Evolutionary conservation across 257 asterid species (phyloP), one percentile per base, ranked within the genome.

Genomic region (Solanum rostratum): DNA sequence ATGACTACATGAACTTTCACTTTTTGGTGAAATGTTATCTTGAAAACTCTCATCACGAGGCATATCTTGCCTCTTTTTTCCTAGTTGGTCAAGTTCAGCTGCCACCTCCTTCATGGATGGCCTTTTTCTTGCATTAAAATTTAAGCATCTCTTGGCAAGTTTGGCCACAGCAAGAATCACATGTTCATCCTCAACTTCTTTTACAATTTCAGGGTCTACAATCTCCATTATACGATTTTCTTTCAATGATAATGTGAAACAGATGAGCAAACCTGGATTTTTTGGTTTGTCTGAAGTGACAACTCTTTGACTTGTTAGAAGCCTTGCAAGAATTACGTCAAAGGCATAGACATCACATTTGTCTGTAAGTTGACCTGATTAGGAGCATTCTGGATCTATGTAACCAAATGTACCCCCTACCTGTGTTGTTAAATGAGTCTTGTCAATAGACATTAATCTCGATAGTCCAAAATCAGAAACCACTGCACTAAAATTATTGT

Each of bases 321-420:
- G 83, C 52, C 88, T 91, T 1, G 90, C 90, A 30, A 90, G 88
- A 69, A 90, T 85, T 2, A 90, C 92, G 33, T 89, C 92, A 1
- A 88, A 90, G 18, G 91, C 84, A 45, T 90, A 90, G 52, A 90
- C 90, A 39, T 90, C 92, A 6, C 91, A 85, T 82, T 85, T 90
- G 53, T 90, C 91, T 15, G 84, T 88, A 1, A 90, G 86, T 55
- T 85, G 87, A 27, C 92, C 92, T 1, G 91, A 55, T 22, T 59
- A 66, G 46, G 88, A 88, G 85, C 88, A 90, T 79, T 84, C 88
- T 15, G 91, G 92, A 85, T 88, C 92, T 59, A 90, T 45, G 84
- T 88, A 87, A 14, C 91, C 90, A 27, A 88, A 87, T 43, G 92
- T 90, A 30, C 88, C 91, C 19, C 92, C 90, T 0, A 90, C 91